These are phyloP conservation scores for Graphilbum ipis-grandicollis DNA, from an alignment of 2,329 filamentous ascomycete species.

Conservation along the genomic window DNA sequence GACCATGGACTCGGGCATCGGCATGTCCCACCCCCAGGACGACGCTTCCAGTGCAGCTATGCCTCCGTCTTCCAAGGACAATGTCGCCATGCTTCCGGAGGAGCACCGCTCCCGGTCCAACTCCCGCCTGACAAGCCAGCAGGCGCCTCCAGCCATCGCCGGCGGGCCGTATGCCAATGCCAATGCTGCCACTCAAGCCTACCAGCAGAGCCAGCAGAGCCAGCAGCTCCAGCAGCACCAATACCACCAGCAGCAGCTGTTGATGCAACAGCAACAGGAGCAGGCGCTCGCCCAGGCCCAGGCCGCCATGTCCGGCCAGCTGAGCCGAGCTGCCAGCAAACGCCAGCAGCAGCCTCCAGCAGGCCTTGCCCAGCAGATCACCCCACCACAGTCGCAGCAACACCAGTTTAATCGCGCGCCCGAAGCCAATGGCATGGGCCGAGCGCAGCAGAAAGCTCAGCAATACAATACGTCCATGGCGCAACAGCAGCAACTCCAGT, in stretches of 20 bases:
- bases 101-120: conserved; percentile 53
- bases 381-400: conserved; percentile 34
- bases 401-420: conserved; percentile 19
- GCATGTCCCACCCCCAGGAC: conserved; percentile 39
- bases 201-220: conserved; percentile 39
- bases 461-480: conserved; percentile 1
- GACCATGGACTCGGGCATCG: conserved; percentile 44
- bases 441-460: conserved; percentile 18
- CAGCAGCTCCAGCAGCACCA: conserved; percentile 84
- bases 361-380: conserved; percentile 23
- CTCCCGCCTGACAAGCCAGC: conserved; percentile 41
- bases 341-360: conserved; percentile 26
- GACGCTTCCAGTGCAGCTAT: conserved; percentile 31
- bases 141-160: conserved; percentile 19
- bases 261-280: conserved; percentile 83
- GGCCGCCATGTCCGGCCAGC: conserved; percentile 53
- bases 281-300: conserved; percentile 67
- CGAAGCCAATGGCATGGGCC: conserved; percentile 18
- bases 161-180: no score
- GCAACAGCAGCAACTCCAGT: conserved; percentile 8
- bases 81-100: conserved; percentile 43
- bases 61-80: conserved; percentile 29
- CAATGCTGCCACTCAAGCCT: conserved; percentile 1
- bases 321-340: conserved; percentile 61
- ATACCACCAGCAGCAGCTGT: conserved; percentile 63